Evolutionary conservation across 768 basidiomycete species (phyloP), one percentile per base, ranked within the genome.

Genomic region (Tulasnella sp.): DNA sequence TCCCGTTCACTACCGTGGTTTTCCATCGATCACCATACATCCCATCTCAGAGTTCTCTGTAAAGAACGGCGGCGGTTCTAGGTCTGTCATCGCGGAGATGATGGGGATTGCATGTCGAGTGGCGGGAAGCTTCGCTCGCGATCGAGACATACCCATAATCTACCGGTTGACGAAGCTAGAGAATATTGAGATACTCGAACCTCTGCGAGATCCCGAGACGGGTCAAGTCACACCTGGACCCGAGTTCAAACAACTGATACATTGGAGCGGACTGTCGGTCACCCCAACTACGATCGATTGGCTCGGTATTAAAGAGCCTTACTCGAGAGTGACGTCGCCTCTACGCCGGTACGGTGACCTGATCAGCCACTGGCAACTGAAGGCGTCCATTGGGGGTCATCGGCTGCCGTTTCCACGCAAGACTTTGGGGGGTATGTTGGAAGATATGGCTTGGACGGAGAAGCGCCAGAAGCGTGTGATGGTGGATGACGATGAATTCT

Each of bases 311-410:
- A 77, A 79, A 1, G 79, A 85, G 63, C 93, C 93, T 2, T 99
- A 99, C 68, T 71, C 77, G 17, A 80, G 87, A 21, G 81, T 79
- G 8, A 97, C 96, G 8, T 90, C 86, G 4, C 96, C 96, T 0
- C 72, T 99, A 45, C 79, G 96, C 43, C 81, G 96, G 45, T 96
- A 81, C 69, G 70, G 72, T 34, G 96, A 99, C 70, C 69, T 96
- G 58, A 69, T 92, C 11, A 72, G 74, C 9, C 96, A 98, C 71
- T 99, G 92, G 91, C 93, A 98, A 69, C 81, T 99, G 70, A 93
- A 96, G 67, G 5, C 70, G 68, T 11, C 68, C 67, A 5, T 63
- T 25, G 65, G 62, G 5, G 48, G 59, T 38, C 69, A 73, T 4
- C 59, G 58, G 48, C 70, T 73, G 42, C 68, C 75, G 2, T 83